Evolutionary conservation across 352 stramenopile genomes (phyloP).

Genomic region (Phytopythium litorale): DNA sequence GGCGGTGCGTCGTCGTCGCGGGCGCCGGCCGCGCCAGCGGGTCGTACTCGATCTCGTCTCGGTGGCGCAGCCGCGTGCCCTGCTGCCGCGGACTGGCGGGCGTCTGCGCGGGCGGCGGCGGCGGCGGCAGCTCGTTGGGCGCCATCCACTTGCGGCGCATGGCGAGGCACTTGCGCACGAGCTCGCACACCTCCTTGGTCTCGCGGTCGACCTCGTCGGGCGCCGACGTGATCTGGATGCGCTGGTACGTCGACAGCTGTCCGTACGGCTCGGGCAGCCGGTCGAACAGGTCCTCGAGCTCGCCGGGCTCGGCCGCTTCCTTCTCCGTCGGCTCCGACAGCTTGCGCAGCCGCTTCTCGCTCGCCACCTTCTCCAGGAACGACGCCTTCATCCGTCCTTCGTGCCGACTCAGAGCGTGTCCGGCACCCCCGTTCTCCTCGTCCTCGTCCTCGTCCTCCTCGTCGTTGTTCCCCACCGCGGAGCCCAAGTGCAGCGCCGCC

Average conservation of each 20-base stretch:
- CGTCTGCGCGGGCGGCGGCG: constrained; percentile 13
- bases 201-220: constrained; percentile 70
- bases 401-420: constrained; percentile 33
- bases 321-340: constrained; percentile 38
- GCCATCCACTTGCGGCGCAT: constrained; percentile 73
- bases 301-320: constrained; percentile 20
- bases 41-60: constrained; percentile 73
- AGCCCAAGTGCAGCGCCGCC: constrained; percentile 7
- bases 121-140: constrained; percentile 29
- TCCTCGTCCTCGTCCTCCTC: constrained; percentile 29
- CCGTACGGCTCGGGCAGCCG: constrained; percentile 76
- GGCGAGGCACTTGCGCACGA: constrained; percentile 72
- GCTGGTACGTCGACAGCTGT: constrained; percentile 62
- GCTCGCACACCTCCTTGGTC: constrained; percentile 71
- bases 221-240: constrained; percentile 68
- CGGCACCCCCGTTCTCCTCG: constrained; percentile 19
- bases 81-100: constrained; percentile 35
- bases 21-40: constrained; percentile 41
- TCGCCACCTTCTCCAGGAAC: constrained; percentile 73
- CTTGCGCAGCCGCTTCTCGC: constrained; percentile 60
- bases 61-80: constrained; percentile 43
- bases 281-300: constrained; percentile 66
- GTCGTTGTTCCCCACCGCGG: constrained; percentile 6
- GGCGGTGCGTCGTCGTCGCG: constrained; percentile 38
- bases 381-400: constrained; percentile 69